These are phyloP conservation scores for Xanthoconium separans DNA, from an alignment of 1,284 basidiomycete species.

Conservation along the genomic window DNA sequence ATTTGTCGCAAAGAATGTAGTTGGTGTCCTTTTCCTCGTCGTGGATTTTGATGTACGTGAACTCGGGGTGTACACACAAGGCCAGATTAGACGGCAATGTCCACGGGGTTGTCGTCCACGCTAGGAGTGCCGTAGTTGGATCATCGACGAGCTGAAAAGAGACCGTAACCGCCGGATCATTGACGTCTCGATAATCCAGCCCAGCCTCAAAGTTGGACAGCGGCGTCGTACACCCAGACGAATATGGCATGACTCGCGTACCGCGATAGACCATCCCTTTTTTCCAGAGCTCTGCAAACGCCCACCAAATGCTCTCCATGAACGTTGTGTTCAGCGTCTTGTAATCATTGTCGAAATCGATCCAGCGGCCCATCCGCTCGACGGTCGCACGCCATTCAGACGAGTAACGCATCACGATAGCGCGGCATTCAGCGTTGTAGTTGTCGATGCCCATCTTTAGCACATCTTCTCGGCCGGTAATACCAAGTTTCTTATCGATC, in stretches of 20 bases:
- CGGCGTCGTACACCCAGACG: constrained; percentile 94
- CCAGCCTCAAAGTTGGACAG: constrained; percentile 98
- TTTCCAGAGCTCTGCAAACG: constrained; percentile 91
- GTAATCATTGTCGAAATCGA: constrained; percentile 99
- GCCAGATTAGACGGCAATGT: constrained; percentile 95
- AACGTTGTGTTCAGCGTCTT: constrained; percentile 93
- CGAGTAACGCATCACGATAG: constrained; percentile 98
- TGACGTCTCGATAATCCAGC: constrained; percentile 90
- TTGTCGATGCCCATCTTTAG: constrained; percentile 95
- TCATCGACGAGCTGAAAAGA: constrained; percentile 94
- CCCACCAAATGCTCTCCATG: constrained; percentile 99
- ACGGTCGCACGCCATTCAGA: constrained; percentile 93
- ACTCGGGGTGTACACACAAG: constrained; percentile 95
- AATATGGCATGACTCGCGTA: constrained; percentile 97
- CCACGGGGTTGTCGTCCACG: constrained; percentile 99
- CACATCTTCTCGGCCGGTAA: constrained; percentile 93
- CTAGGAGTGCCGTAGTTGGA: constrained; percentile 86
- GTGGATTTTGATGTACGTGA: constrained; percentile 96
- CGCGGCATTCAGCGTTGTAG: constrained; percentile 96
- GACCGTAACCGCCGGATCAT: constrained; percentile 96
- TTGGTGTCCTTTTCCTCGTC: constrained; percentile 87
- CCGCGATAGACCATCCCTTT: constrained; percentile 96
- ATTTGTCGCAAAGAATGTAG: constrained; percentile 90
- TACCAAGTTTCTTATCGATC: constrained; percentile 96
- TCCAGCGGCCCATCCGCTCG: constrained; percentile 99